These are phyloP conservation scores for Clonostachys solani DNA, from an alignment of 2,329 filamentous ascomycete species.

Conservation along the genomic window DNA sequence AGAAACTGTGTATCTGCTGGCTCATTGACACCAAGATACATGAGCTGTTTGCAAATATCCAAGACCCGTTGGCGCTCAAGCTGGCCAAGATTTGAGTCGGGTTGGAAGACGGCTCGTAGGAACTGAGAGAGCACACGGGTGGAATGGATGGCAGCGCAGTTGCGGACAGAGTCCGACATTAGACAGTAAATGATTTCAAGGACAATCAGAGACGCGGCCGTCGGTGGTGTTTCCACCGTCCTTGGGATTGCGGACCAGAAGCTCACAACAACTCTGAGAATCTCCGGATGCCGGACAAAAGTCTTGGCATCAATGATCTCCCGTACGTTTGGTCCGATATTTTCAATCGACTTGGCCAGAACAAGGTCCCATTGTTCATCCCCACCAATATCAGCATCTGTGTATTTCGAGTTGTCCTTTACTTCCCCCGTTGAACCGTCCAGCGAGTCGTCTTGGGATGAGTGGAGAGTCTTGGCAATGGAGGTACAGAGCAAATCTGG, in stretches of 20 bases:
- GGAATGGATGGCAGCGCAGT: slow-evolving; percentile 66
- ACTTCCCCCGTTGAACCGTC: slow-evolving; percentile 14
- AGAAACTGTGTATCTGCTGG: slow-evolving; percentile 83
- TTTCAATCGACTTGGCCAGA: slow-evolving; percentile 27
- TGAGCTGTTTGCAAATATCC: slow-evolving; percentile 64
- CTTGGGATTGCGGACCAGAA: slow-evolving; percentile 61
- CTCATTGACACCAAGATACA: slow-evolving; percentile 71
- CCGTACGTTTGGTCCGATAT: slow-evolving; percentile 32
- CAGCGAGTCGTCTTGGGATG: not conserved
- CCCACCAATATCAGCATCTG: slow-evolving; percentile 15
- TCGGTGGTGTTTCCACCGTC: slow-evolving; percentile 32
- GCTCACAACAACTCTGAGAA: slow-evolving; percentile 57
- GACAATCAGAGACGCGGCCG: slow-evolving; percentile 57
- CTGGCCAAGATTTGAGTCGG: slow-evolving; percentile 42
- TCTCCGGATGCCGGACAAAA: slow-evolving; percentile 55
- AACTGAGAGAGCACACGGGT: slow-evolving; percentile 67
- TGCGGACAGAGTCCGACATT: slow-evolving; percentile 60
- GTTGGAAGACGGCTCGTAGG: slow-evolving; percentile 55
- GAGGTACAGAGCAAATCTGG: slow-evolving; percentile 65
- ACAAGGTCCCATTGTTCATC: slow-evolving; percentile 33
- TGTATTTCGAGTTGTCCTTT: not conserved
- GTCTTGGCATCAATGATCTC: slow-evolving; percentile 46
- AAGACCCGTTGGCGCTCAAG: slow-evolving; percentile 57
- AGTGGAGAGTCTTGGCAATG: slow-evolving; percentile 25
- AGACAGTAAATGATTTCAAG: slow-evolving; percentile 59